Base-by-base conservation (phyloP, 2,329 filamentous ascomycete species). In the Phialophora tarda region DNA sequence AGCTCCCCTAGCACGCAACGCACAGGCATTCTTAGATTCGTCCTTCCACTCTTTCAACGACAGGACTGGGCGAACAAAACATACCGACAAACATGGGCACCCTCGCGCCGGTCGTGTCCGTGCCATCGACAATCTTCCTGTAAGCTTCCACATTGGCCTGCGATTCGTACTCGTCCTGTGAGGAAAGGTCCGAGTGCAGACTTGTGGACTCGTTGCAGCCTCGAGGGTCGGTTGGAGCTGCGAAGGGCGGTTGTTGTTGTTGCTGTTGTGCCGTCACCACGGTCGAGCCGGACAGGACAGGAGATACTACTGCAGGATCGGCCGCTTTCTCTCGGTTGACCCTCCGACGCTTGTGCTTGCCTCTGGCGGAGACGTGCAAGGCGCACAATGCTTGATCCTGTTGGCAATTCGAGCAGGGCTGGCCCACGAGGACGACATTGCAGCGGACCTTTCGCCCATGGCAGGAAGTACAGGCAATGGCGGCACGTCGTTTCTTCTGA, bases 381-480 rank as follows among this genome's bases (percentile, higher is more conserved):
- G 72, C 62, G 59, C 73, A 74, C 62, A 72, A 67, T n/a, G 72
- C 68, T 44, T 73, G 71, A 54, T 74, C 73, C 48, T 74, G 65
- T 30, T 72, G 72, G 61, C 73, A 74, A 62, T 74, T 74, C n/a
- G 72, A 71, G 65, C 73, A 74, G 1, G 73, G 73, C 34, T 78
- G 76, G 3, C 82, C 82, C 64, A 80, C 77, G 68, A 82, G 82
- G 48, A 79, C 82, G 17, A 84, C 82, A 71, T 83, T 82, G 64
- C 82, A 84, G 30, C 82, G 77, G 30, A 84, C 82, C 72, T 84
- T 84, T 28, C 82, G 76, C n/a, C 82, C 78, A 17, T 82, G 77
- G 71, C 82, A 84, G n/a, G 81, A 82, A 10, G 83, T 75, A 59
- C 82, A 84, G 10, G 82, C 82, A 59, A 84, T 83, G n/a, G 82